These are phyloP conservation scores for Calendula officinalis DNA, from an alignment of 129 eudicot species.

Conservation along the genomic window DNA sequence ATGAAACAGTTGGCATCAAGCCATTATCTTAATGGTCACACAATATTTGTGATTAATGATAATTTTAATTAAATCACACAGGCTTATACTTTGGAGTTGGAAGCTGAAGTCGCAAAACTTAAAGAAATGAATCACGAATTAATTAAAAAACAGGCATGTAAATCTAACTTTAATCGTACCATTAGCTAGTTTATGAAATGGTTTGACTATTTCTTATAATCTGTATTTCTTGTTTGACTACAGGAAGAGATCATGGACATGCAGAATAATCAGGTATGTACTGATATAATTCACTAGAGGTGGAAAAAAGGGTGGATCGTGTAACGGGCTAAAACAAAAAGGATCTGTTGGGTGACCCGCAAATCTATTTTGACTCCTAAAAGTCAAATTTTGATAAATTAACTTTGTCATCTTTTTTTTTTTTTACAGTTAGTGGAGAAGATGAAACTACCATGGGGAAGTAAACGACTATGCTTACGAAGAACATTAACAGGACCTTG, in stretches of 20 bases:
- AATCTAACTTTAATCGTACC: neutral
- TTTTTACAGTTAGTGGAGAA: slow-evolving; percentile 53
- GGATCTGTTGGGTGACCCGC: neutral
- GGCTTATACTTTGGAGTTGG: slow-evolving; percentile 92
- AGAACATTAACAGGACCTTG: slow-evolving; percentile 90
- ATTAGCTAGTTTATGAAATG: neutral
- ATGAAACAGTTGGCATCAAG: neutral
- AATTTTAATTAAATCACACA: slow-evolving; percentile 20
- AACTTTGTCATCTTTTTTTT: neutral
- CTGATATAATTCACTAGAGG: neutral
- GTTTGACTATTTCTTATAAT: slow-evolving; percentile 16
- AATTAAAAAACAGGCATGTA: slow-evolving; percentile 66
- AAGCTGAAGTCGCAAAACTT: slow-evolving; percentile 82
- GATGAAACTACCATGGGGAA: slow-evolving; percentile 49
- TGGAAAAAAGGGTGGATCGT: neutral
- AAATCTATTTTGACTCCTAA: too few species aligned
- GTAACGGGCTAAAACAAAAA: neutral
- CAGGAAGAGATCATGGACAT: slow-evolving; percentile 73
- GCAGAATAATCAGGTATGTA: slow-evolving; percentile 73
- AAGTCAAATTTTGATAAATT: neutral
- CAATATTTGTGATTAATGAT: neutral
- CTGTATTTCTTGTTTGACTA: slow-evolving; percentile 9
- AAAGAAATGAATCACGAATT: slow-evolving; percentile 67
- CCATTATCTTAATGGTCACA: too few species aligned
- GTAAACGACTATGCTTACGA: slow-evolving; percentile 59